These are phyloP conservation scores for Triangularia setosa DNA, from an alignment of 2,329 filamentous ascomycete species.

Conservation along the genomic window DNA sequence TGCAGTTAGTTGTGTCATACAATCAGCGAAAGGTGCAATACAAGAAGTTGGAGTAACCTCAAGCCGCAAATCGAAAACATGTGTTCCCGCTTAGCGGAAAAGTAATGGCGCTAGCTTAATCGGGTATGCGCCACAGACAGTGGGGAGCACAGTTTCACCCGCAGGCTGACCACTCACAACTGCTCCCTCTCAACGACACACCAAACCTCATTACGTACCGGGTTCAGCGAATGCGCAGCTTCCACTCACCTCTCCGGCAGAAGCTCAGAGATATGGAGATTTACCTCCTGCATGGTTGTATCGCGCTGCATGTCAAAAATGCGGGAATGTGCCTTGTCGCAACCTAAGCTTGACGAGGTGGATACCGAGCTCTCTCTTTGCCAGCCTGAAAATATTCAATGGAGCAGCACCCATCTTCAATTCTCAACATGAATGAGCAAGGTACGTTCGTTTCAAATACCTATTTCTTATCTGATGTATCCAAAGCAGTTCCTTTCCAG, in stretches of 20 bases:
- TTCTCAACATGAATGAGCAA: not conserved
- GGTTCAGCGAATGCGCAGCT: constrained; percentile 1
- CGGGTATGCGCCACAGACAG: constrained; percentile 2
- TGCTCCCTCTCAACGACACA: not conserved
- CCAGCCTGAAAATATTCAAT: not conserved
- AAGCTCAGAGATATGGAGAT: constrained; percentile 11
- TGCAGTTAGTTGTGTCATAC: not conserved
- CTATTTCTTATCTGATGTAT: not conserved
- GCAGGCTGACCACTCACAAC: constrained; percentile 13
- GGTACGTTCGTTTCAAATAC: too few relatives aligned
- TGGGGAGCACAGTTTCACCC: constrained; percentile 1
- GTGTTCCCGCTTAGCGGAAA: not conserved
- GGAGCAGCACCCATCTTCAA: not conserved
- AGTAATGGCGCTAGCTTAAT: constrained; percentile 5
- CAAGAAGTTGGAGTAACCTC: not conserved
- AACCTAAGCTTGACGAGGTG: not conserved
- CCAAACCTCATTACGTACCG: constrained; percentile 23
- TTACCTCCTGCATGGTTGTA: not conserved
- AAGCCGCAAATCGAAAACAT: not conserved
- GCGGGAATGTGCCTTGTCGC: not conserved
- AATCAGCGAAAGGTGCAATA: not conserved
- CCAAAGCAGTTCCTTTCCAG: too few relatives aligned
- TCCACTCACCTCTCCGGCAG: not conserved
- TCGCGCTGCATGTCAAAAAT: not conserved
- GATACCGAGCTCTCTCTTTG: not conserved